Conservation (phyloP, 2,329 filamentous ascomycete species). For the Talaromyces rugulosus region DNA sequence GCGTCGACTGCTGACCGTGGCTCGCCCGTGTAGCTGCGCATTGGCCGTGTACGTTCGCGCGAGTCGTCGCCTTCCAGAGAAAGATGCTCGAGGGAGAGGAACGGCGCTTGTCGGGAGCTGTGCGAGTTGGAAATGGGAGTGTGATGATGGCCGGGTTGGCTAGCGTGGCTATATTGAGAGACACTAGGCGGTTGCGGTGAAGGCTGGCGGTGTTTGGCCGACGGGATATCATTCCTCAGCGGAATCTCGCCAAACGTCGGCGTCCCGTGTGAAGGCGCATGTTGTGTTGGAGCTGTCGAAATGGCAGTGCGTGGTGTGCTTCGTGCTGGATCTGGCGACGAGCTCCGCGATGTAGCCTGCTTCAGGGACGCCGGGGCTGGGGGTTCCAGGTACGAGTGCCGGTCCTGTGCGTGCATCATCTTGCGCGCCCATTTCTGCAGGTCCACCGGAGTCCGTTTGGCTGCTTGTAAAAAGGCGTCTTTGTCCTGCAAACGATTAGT, state of each 20-base stretch:
- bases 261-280: slow-evolving; percentile 22
- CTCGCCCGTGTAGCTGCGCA: slow-evolving; percentile 27
- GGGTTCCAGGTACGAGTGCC: slow-evolving; percentile 86
- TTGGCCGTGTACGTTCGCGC: slow-evolving; percentile 25
- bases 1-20: slow-evolving; percentile 36
- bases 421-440: slow-evolving; percentile 89
- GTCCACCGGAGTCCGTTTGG: slow-evolving; percentile 93
- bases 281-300: slow-evolving; percentile 27
- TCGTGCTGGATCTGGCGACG: slow-evolving; percentile 12
- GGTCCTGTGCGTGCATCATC: slow-evolving; percentile 91
- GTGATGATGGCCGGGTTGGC: slow-evolving; percentile 12
- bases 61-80: slow-evolving; percentile 39
- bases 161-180: not conserved
- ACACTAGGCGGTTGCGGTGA: not conserved
- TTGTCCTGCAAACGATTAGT: slow-evolving; percentile 59
- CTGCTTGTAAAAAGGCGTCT: slow-evolving; percentile 91
- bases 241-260: slow-evolving; percentile 70
- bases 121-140: slow-evolving; percentile 12
- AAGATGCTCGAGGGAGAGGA: slow-evolving; percentile 41
- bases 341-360: slow-evolving; percentile 9
- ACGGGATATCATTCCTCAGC: slow-evolving; percentile 41
- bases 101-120: slow-evolving; percentile 24
- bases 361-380: slow-evolving; percentile 71
- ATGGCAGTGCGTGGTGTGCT: slow-evolving; percentile 29
- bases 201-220: slow-evolving; percentile 19